Conservation (phyloP, 208 protist genomes). For the Porcisia deanei region DNA sequence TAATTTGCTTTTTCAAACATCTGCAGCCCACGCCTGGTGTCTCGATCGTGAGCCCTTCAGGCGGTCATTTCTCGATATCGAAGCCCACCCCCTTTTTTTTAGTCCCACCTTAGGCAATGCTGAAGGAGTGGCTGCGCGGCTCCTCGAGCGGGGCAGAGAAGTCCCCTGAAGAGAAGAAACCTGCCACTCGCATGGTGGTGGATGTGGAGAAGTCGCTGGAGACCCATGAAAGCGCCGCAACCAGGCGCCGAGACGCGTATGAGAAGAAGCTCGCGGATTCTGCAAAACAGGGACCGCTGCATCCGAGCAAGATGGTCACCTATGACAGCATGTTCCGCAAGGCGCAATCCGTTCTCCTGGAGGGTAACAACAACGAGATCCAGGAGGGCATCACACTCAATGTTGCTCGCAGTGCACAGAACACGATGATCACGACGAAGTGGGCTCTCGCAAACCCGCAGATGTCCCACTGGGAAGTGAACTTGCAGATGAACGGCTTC, state of each 20-base stretch:
- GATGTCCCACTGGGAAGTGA: constrained; percentile 87
- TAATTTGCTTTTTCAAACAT: neutral
- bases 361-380: constrained; percentile 64
- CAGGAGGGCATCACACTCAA: constrained; percentile 80
- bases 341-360: constrained; percentile 61
- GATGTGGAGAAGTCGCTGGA: constrained; percentile 81
- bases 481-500: constrained; percentile 91
- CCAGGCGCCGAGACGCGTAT: constrained; percentile 53
- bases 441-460: constrained; percentile 77
- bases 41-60: neutral
- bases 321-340: constrained; percentile 83
- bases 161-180: constrained; percentile 43
- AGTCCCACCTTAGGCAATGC: constrained; percentile 40
- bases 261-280: constrained; percentile 79
- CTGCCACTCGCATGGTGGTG: constrained; percentile 63
- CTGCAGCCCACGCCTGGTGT: neutral
- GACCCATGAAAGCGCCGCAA: constrained; percentile 33
- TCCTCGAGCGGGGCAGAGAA: constrained; percentile 39
- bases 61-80: neutral
- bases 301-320: constrained; percentile 47
- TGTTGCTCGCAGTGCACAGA: constrained; percentile 75
- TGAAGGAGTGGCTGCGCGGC: constrained; percentile 84
- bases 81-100: neutral
- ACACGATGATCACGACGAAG: constrained; percentile 86
- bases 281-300: constrained; percentile 50